Percentiles rank a stretch among this genome's conserved stretches.
Evolutionary conservation across 208 protist genomes (phyloP).

Genomic region (Porcisia hertigi): DNA sequence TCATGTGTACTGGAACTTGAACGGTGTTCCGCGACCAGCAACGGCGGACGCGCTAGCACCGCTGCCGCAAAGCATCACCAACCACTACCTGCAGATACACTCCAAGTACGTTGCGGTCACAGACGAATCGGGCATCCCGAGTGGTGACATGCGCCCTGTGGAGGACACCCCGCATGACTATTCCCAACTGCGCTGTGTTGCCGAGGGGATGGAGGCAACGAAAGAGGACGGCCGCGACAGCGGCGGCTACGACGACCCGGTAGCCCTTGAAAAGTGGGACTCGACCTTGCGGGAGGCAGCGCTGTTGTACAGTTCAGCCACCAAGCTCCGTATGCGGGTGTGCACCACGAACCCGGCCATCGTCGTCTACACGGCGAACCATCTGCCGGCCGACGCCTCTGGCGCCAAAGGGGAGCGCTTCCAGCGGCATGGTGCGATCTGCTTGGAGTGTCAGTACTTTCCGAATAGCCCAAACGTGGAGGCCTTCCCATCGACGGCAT

Average conservation of each 20-base stretch:
- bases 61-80: conserved; percentile 46
- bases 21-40: conserved; percentile 51
- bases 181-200: conserved; percentile 40
- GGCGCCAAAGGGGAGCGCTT: conserved; percentile 65
- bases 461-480: conserved; percentile 70
- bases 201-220: conserved; percentile 56
- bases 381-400: conserved; percentile 49
- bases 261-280: conserved; percentile 77
- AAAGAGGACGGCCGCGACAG: conserved; percentile 27
- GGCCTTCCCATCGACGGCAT: conserved; percentile 58
- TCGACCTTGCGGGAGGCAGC: conserved; percentile 63
- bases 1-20: conserved; percentile 86
- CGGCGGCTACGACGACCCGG: conserved; percentile 78
- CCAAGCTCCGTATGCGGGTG: conserved; percentile 63
- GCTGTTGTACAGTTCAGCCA: conserved; percentile 63
- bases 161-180: conserved; percentile 63
- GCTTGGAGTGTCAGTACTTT: conserved; percentile 82
- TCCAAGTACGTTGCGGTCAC: conserved; percentile 53
- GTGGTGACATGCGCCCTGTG: conserved; percentile 42
- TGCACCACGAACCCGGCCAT: conserved; percentile 70
- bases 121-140: conserved; percentile 45
- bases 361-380: conserved; percentile 71
- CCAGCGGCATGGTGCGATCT: conserved; percentile 58
- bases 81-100: conserved; percentile 60
- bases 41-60: conserved; percentile 15